Evolutionary conservation across 164 flowering plant genomes (phyloP).

Genomic region (Warburgia ugandensis): DNA sequence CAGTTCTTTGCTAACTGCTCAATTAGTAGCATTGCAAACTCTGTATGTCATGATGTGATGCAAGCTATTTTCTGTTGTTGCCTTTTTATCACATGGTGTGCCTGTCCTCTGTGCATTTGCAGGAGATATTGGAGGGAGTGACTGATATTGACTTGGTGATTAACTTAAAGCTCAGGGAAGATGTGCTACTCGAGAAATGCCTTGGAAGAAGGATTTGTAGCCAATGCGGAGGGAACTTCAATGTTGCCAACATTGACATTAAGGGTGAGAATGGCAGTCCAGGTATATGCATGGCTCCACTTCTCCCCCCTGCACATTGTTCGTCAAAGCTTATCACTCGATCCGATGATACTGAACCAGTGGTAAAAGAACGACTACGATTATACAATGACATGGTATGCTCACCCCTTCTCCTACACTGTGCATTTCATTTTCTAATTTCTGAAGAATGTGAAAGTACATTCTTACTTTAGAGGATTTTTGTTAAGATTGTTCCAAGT

Average conservation of each 20-base stretch:
- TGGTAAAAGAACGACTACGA: constrained; percentile 73
- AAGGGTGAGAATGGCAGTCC: constrained; percentile 74
- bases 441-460: too few relatives aligned
- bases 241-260: constrained; percentile 68
- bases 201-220: constrained; percentile 92
- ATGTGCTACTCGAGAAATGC: constrained; percentile 79
- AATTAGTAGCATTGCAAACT: too few relatives aligned
- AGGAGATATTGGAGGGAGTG: constrained; percentile 92
- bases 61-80: neutral
- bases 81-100: neutral
- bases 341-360: constrained; percentile 78
- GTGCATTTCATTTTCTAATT: neutral
- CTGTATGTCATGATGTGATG: too few relatives aligned
- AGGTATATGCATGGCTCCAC: constrained; percentile 83
- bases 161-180: constrained; percentile 78
- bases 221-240: constrained; percentile 75
- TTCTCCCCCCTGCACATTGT: constrained; percentile 79
- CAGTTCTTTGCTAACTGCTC: too few relatives aligned
- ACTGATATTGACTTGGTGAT: constrained; percentile 79
- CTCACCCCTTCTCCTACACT: neutral
- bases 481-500: too few relatives aligned
- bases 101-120: constrained; percentile 7
- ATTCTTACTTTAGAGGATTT: too few relatives aligned
- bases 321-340: constrained; percentile 81
- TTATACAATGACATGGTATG: constrained; percentile 74